Evolutionary conservation across 805 yeast species (phyloP), one percentile per base, ranked within the genome.

Genomic region (Nakazawaea ernobii): DNA sequence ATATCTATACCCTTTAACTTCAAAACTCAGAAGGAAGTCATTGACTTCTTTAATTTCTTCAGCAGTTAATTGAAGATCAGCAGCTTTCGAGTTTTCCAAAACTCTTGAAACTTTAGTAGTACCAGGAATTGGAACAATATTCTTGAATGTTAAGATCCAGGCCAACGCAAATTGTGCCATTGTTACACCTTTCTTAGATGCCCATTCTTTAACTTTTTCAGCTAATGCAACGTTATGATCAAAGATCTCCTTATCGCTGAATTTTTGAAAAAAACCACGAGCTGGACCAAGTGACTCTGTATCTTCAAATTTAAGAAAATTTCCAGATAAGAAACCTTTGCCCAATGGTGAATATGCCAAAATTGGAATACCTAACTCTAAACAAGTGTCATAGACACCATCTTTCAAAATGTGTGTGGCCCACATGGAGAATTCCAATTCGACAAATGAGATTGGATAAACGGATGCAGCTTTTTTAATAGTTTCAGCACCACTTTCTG

Each of bases 271-370:
- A 4, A 11, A 7, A 13, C 50, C 52, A 54, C 88, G 71, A 46
- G 80, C 49, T 57, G 85, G 92, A 38, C 77, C 82, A 14, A 8
- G 9, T 38, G 68, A 68, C 11, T 81, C 77, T 33, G 84, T 57
- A 46, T 78, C 82, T 0, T 62, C 56, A 17, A 65, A 55, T 6
- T 73, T 63, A 26, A 65, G 78, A 45, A 81, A 64, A 32, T 58
- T 52, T 48, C 94, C 95, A 3, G 92, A 82, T 46, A 90, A 71
- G 51, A 83, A 68, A 1, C 96, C 97, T 57, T 86, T 74, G 8
- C 90, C 84, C 47, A 90, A 70, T 29, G 97, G 97, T 29, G 95
- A 84, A 65, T 90, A 90, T 26, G 90, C 86, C 49, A 87, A 70
- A 29, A 87, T 69, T 11, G 94, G 84, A 48, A 90, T 75, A 13